Conservation (phyloP, 2,329 filamentous ascomycete genomes). For the Colletotrichum eleusines region DNA sequence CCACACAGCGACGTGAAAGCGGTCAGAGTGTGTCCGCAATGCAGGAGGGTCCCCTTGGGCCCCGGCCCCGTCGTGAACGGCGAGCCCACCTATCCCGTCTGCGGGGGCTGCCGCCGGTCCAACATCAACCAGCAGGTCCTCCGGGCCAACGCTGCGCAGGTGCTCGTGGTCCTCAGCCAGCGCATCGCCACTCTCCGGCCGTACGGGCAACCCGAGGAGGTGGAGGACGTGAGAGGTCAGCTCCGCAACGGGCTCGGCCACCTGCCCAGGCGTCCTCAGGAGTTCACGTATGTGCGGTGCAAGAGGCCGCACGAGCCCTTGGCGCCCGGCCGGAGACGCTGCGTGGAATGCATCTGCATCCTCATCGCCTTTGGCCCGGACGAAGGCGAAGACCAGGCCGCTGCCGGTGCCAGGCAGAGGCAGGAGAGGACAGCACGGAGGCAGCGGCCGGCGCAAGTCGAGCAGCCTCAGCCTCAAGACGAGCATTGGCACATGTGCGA, state of each 20-base stretch:
- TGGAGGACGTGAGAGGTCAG: not conserved
- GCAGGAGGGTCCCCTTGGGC: not conserved
- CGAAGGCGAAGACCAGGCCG: not conserved
- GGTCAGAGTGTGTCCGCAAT: conserved; percentile 17
- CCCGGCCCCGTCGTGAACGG: conserved; percentile 5
- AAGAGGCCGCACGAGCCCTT: not conserved
- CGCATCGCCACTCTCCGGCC: not conserved
- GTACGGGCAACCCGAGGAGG: not conserved
- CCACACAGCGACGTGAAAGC: not conserved
- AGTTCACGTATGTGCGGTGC: conserved; percentile 1
- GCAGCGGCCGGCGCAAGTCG: not conserved
- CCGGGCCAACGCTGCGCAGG: not conserved
- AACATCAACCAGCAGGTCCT: conserved; percentile 15
- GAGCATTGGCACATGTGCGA: not conserved
- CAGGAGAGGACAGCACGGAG: not conserved
- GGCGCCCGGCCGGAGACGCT: conserved; percentile 16
- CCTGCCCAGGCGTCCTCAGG: not conserved
- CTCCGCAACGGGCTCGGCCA: not conserved
- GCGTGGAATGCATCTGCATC: conserved; percentile 13
- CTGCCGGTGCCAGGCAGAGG: not conserved
- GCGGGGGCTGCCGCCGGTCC: conserved; percentile 6
- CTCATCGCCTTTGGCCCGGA: conserved; percentile 15
- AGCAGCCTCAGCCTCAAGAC: not conserved
- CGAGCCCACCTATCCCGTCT: conserved; percentile 2
- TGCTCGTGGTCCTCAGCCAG: not conserved